These are phyloP conservation scores for Xylariaceae sp. DNA, from an alignment of 2,329 filamentous ascomycete genomes.

Conservation along the genomic window DNA sequence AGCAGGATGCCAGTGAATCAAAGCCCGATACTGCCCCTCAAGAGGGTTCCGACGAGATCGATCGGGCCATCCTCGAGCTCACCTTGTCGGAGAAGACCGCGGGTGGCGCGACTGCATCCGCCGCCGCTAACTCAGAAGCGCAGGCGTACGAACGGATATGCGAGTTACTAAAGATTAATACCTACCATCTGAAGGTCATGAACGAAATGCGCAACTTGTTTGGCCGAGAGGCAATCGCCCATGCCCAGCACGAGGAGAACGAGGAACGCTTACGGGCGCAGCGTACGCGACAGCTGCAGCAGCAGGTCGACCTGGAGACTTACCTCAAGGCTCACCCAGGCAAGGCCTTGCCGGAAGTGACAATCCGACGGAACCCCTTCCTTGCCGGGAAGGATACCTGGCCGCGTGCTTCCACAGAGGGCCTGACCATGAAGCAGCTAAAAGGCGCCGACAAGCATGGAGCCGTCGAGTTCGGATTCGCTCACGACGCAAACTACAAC, in stretches of 20 bases:
- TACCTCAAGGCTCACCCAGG: constrained; percentile 48
- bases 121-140: constrained; percentile 4
- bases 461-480: constrained; percentile 66
- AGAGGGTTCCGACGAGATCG: constrained; percentile 45
- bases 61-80: constrained; percentile 37
- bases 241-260: constrained; percentile 41
- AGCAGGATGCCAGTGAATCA: constrained; percentile 12
- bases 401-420: constrained; percentile 71
- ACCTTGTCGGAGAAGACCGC: constrained; percentile 15
- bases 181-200: constrained; percentile 70
- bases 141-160: constrained; percentile 27
- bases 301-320: constrained; percentile 50
- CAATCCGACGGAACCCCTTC: constrained; percentile 71
- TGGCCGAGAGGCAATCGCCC: constrained; percentile 50
- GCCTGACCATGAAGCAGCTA: constrained; percentile 68
- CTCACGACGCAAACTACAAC: constrained; percentile 69
- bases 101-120: constrained; percentile 4
- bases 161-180: constrained; percentile 43
- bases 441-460: constrained; percentile 35
- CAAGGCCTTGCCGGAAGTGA: constrained; percentile 61
- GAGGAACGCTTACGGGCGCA: constrained; percentile 31
- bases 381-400: constrained; percentile 82
- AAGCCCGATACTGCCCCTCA: constrained; percentile 9
- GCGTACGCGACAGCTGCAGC: constrained; percentile 28
- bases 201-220: constrained; percentile 78